Percentiles rank a stretch among this genome's conserved stretches.
Evolutionary conservation across 1,284 basidiomycete species (phyloP).

Genomic region (Somion occarium): DNA sequence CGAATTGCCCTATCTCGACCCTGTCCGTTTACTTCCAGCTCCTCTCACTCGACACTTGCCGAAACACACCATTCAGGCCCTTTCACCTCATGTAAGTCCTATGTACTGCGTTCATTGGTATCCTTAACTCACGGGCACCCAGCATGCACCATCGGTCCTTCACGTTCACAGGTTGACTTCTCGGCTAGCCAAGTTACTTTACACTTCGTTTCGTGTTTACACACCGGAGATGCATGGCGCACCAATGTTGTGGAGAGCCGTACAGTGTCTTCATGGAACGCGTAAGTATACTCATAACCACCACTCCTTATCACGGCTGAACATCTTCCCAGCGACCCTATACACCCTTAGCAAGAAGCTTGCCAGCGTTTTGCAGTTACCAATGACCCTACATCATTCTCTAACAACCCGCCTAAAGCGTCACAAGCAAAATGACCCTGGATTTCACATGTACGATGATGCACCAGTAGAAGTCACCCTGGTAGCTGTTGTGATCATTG

Average conservation of each 20-base stretch:
- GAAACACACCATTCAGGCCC: slow-evolving; percentile 55
- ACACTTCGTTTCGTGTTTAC: slow-evolving; percentile 50
- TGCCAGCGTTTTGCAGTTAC: slow-evolving; percentile 51
- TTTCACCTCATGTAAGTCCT: slow-evolving; percentile 63
- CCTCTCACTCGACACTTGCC: slow-evolving; percentile 68
- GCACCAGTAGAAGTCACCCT: slow-evolving; percentile 76
- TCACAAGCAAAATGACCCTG: slow-evolving; percentile 35
- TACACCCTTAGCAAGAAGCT: slow-evolving; percentile 61
- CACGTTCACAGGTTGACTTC: slow-evolving; percentile 58
- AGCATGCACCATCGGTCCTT: slow-evolving; percentile 62
- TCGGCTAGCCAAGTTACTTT: slow-evolving; percentile 55
- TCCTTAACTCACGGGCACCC: slow-evolving; percentile 2
- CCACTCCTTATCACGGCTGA: background rate
- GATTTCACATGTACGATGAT: slow-evolving; percentile 51
- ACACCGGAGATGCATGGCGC: slow-evolving; percentile 78
- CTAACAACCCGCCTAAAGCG: slow-evolving; percentile 40
- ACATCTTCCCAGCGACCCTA: slow-evolving; percentile 43
- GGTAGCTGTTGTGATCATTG: slow-evolving; percentile 59
- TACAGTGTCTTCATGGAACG: slow-evolving; percentile 66
- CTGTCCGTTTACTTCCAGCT: slow-evolving; percentile 58
- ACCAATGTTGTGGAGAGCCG: slow-evolving; percentile 79
- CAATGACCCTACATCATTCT: slow-evolving; percentile 55
- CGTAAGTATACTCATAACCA: slow-evolving; percentile 46
- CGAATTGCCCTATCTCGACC: slow-evolving; percentile 80
- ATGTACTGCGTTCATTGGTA: background rate